These are phyloP conservation scores for Smittium culicis DNA, from an alignment of 371 early-diverging fungal species.

Conservation along the genomic window DNA sequence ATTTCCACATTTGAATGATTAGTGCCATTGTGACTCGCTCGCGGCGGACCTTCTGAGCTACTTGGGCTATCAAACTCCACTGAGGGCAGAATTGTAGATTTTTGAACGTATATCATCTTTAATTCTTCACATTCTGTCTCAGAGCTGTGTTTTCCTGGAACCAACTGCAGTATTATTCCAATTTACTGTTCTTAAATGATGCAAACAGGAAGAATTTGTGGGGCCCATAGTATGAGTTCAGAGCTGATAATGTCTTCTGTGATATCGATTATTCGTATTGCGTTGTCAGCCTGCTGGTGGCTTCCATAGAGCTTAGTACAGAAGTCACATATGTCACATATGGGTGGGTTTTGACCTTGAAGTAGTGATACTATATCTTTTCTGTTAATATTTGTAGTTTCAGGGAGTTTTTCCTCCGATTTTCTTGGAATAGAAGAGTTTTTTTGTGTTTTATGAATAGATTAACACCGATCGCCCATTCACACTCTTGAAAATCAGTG, in stretches of 20 bases:
- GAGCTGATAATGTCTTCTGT: not conserved
- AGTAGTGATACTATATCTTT: slow-evolving; percentile 1
- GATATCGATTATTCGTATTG: not conserved
- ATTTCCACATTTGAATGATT: not conserved
- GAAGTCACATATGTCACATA: not conserved
- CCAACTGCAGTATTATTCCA: not conserved
- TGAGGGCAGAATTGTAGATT: not conserved
- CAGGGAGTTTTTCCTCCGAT: not conserved
- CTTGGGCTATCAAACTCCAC: not conserved
- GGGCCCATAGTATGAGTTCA: not conserved
- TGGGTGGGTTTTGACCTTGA: not conserved
- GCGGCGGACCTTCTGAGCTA: not conserved
- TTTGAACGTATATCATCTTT: not conserved
- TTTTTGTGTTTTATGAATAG: slow-evolving; percentile 3
- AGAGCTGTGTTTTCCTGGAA: not conserved
- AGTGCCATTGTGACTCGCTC: not conserved
- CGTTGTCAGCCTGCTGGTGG: not conserved
- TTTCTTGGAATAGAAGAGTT: not conserved
- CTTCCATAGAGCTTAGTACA: not conserved
- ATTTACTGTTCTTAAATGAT: not conserved
- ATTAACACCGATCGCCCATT: not conserved
- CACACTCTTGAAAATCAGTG: not conserved
- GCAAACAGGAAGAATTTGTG: not conserved
- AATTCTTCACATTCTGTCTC: not conserved
- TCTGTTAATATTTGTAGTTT: not conserved